Conservation (phyloP, 129 eudicot species). For the Tagetes patula region DNA sequence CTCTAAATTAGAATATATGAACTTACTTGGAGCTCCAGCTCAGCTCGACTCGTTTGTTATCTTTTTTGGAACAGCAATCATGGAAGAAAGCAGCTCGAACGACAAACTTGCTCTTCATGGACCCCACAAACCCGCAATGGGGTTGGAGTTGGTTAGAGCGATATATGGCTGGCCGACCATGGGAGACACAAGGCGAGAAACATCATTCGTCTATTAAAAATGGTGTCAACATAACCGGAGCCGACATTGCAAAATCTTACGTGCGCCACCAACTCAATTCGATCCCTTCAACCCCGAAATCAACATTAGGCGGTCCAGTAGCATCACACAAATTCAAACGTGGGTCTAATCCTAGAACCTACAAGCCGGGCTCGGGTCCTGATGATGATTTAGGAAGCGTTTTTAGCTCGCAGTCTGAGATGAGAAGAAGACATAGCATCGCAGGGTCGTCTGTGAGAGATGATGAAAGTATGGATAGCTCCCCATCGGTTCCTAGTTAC, state of each 20-base stretch:
- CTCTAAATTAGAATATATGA: neutral
- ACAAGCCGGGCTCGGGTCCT: slow-evolving; percentile 37
- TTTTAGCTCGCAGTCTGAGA: slow-evolving; percentile 63
- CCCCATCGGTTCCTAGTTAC: slow-evolving; percentile 71
- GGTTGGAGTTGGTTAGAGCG: slow-evolving; percentile 99
- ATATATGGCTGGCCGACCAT: slow-evolving; percentile 73
- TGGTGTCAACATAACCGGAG: slow-evolving; percentile 36
- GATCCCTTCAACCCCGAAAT: slow-evolving; percentile 43
- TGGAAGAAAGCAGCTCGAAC: slow-evolving; percentile 76
- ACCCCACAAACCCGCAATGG: slow-evolving; percentile 92
- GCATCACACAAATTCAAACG: slow-evolving; percentile 54
- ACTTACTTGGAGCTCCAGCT: neutral
- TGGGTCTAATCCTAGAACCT: slow-evolving; percentile 43
- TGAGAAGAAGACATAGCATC: slow-evolving; percentile 76
- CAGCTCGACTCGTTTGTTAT: neutral
- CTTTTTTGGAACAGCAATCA: slow-evolving; percentile 51
- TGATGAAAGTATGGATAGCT: slow-evolving; percentile 83
- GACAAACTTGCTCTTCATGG: slow-evolving; percentile 74
- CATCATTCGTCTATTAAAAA: slow-evolving; percentile 48
- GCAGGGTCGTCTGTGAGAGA: slow-evolving; percentile 76
- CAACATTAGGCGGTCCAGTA: slow-evolving; percentile 24
- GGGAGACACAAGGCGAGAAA: slow-evolving; percentile 50
- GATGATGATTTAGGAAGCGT: slow-evolving; percentile 63
- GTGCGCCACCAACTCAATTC: slow-evolving; percentile 68
- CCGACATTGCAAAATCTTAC: slow-evolving; percentile 66